Conservation (phyloP, 305 asterid genomes). For the Petunia hybrid region DNA sequence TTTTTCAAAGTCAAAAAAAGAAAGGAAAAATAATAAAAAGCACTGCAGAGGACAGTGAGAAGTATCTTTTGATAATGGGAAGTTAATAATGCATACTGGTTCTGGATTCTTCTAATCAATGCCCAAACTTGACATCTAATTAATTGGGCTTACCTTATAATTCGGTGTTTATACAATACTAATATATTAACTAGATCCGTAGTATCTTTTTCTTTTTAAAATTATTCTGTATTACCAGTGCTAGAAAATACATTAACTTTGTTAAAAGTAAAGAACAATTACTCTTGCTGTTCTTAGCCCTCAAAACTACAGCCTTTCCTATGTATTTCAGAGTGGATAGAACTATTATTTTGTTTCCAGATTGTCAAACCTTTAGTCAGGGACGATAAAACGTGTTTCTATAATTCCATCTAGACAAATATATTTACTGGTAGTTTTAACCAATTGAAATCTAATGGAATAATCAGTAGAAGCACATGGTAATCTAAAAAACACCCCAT, state of each 20-base stretch:
- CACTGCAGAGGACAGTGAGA: neutral
- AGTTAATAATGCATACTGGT: neutral
- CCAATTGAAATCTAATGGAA: no score
- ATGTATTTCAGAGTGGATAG: neutral
- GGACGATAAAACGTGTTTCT: no score
- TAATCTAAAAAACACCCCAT: no score
- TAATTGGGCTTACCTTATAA: no score
- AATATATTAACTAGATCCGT: neutral
- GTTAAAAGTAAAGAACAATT: neutral
- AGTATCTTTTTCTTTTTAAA: neutral
- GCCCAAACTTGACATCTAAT: neutral
- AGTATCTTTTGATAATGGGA: constrained; percentile 1
- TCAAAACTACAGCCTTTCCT: no score
- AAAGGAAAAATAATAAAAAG: neutral
- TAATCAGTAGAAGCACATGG: no score
- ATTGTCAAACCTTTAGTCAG: no score
- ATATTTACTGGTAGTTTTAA: no score
- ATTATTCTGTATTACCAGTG: no score
- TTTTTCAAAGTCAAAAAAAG: neutral
- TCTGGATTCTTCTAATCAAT: constrained; percentile 26
- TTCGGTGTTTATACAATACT: neutral
- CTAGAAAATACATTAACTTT: neutral
- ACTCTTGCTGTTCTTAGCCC: neutral
- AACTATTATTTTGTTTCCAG: neutral
- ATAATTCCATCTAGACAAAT: no score